Evolutionary conservation across 2,329 filamentous ascomycete species (phyloP), one percentile per base, ranked within the genome.

Genomic region (Ophiognomonia clavigignenti-juglandacearum): DNA sequence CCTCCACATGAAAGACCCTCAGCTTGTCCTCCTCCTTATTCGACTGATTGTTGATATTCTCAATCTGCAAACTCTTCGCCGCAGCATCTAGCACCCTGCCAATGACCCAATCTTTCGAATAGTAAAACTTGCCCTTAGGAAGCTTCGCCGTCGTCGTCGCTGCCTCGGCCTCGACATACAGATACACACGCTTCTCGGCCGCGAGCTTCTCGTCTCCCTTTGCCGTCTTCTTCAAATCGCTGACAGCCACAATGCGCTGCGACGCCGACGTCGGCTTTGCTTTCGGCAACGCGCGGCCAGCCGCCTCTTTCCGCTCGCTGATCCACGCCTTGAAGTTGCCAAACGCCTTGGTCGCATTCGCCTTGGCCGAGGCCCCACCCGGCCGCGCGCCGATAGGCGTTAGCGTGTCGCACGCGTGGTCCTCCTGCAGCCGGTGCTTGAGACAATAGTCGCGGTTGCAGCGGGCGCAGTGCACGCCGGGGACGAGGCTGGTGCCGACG

Each of bases 1-100:
- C 88, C 62, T 98, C 91, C 1, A 98, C 88, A 63, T 97, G 91
- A 60, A 96, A 98, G 0, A 98, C 82, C 8, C 93, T 72, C 54
- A 98, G 64, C 65, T 86, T 86, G 50, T 90, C 84, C 62, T 86
- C 83, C 69, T 95, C 88, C 11, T 84, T 77, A 3, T 77, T 78
- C 1, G 81, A 83, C 56, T 85, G 76, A 58, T 95, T 95, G 61
- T 95, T 95, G 53, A 92, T 67, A 56, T 95, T 95, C 59, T 86
- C 77, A 8, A 95, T 82, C 67, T 92, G 87, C 50, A 95, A 64
- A 47, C 78, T 78, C 65, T 79, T 83, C 0, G 89, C 88, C 14
- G 88, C 88, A 5, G 83, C 78, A 61, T 95, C 89, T 44, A 95
- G 68, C 18, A 93, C 75, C 39, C 89, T 73, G 0, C 93, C 93